Base-by-base conservation (phyloP, 768 basidiomycete genomes). In the Mycena sanguinolenta region DNA sequence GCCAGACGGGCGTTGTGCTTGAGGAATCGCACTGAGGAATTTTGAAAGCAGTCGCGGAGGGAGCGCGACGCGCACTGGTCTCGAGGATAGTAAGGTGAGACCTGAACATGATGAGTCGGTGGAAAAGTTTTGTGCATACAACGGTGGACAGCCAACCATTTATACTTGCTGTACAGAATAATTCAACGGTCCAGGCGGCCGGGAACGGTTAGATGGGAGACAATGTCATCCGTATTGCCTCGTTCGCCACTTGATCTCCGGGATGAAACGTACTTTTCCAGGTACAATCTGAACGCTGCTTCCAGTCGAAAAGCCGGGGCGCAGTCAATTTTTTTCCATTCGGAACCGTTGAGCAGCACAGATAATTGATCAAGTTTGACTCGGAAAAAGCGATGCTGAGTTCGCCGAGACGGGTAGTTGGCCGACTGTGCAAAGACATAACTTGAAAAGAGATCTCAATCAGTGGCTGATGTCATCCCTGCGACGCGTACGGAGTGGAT, bases 21-120 rank as follows among this genome's bases (percentile, higher is more conserved):
- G 86, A 80, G 62, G 84, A 74, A 75, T 88, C 84, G 25, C 84
- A 72, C 71, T 80, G 82, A 23, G 93, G 92, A 46, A 89, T 79
- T 77, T 85, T 87, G 83, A 93, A 94, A 73, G 87, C 89, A 46
- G 88, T 83, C 2, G 84, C 79, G 30, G 83, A 80, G 21, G 90
- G 83, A 75, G 84, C 84, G 66, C 79, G 83, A 57, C 82, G 73
- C n/a, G 90, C 85, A 71, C 86, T 88, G 54, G 85, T 80, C 67
- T 91, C 84, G 70, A 93, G 86, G 72, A 91, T 82, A 38, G 90
- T 87, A 28, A 94, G 87, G 78, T 93, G 92, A 38, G 90, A 87
- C 46, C 79, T 81, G 66, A 80, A 54, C 84, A 85, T 85, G 71
- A 71, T 61, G 75, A 77, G 76, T 64, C 52, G 69, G 70, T 64